A percentile compares a stretch with the other conserved stretches of the same genome.
Conservation (phyloP, 2,329 filamentous ascomycete genomes). For the Monosporascus sp. region DNA sequence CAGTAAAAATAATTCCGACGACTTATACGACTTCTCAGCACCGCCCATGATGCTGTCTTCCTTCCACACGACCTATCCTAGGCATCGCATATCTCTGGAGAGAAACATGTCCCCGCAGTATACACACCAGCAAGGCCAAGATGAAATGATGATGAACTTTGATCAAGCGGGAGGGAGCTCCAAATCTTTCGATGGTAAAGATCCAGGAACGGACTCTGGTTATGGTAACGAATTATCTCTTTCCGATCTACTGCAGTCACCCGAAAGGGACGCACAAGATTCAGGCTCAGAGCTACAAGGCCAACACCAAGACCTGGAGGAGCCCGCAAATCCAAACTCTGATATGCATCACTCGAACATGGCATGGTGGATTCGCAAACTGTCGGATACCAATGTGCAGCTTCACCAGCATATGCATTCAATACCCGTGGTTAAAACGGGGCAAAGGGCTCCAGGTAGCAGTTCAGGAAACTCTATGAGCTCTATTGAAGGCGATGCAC, state of each 20-base stretch:
- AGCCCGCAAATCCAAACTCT: background rate
- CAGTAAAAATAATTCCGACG: too few relatives aligned
- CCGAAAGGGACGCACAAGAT: background rate
- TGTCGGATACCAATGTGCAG: background rate
- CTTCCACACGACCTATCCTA: too few relatives aligned
- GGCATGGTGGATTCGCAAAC: background rate
- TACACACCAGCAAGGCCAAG: too few relatives aligned
- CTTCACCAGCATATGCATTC: background rate
- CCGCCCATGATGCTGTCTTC: too few relatives aligned
- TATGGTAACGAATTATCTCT: background rate
- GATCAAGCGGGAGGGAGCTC: too few relatives aligned
- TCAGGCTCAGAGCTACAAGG: background rate
- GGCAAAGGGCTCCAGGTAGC: background rate
- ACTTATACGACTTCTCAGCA: too few relatives aligned
- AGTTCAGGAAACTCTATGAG: background rate
- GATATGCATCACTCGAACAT: background rate
- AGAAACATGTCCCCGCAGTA: too few relatives aligned
- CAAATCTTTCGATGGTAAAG: too few relatives aligned
- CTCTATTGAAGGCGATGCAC: background rate
- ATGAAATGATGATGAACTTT: too few relatives aligned
- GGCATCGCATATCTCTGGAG: too few relatives aligned
- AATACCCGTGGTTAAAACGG: background rate
- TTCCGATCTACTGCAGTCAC: background rate
- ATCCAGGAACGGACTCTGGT: too few relatives aligned
- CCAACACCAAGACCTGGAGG: background rate